These are phyloP conservation scores for Aspergillus costaricaensis DNA, from an alignment of 2,329 filamentous ascomycete species.

Conservation along the genomic window DNA sequence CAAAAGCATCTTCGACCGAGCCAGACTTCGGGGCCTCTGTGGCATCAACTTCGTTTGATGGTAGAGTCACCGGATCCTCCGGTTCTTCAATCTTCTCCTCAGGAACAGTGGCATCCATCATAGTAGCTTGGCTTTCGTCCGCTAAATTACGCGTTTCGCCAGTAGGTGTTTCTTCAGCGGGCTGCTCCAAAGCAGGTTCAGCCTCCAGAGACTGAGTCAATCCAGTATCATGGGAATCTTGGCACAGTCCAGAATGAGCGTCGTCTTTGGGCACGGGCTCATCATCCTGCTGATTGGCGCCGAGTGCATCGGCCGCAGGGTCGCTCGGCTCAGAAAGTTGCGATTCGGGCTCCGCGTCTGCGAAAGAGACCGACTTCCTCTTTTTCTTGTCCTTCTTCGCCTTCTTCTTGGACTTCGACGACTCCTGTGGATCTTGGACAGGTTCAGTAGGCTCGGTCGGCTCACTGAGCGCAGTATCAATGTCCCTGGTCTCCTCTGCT, in stretches of 20 bases:
- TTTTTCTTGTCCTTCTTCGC: constrained; percentile 45
- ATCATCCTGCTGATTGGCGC: not conserved
- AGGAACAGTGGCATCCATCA: not conserved
- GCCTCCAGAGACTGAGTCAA: not conserved
- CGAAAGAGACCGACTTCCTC: constrained; percentile 27
- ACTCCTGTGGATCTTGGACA: constrained; percentile 15
- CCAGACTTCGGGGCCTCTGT: not conserved
- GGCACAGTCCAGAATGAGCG: not conserved
- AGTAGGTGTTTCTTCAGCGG: not conserved
- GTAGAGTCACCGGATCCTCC: not conserved
- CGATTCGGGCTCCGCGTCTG: constrained; percentile 24
- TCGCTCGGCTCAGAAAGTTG: constrained; percentile 9
- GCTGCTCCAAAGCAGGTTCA: not conserved
- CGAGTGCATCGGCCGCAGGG: not conserved
- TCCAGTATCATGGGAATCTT: not conserved
- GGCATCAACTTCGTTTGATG: not conserved
- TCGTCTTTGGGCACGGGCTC: not conserved
- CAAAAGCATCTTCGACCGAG: not conserved
- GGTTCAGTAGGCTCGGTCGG: constrained; percentile 1
- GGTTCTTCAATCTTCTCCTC: not conserved
- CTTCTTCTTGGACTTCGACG: constrained; percentile 37
- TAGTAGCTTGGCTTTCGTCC: not conserved
- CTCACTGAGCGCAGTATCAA: constrained; percentile 2
- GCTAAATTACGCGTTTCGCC: not conserved
- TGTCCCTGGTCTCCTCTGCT: not conserved